Conservation (phyloP, 129 eudicot species). For the Pseudognaphalium luteoalbum region DNA sequence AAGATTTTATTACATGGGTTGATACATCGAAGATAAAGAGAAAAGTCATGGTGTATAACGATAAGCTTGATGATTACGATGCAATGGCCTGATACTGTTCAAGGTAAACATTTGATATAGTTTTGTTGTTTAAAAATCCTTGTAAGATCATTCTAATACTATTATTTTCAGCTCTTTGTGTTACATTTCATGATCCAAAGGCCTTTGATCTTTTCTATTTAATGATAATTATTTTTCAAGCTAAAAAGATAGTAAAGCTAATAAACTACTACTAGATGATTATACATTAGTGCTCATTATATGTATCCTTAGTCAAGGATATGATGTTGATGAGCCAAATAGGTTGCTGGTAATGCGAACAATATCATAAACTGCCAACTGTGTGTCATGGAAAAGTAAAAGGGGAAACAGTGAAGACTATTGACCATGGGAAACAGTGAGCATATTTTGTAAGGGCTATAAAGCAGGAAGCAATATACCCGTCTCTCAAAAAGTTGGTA, state of each 20-base stretch:
- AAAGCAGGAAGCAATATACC: constrained; percentile 37
- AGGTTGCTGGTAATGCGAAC: constrained; percentile 32
- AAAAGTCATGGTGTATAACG: constrained; percentile 80
- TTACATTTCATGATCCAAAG: not conserved
- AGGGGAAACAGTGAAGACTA: too few species aligned
- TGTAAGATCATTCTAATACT: not conserved
- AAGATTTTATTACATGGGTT: constrained; percentile 94
- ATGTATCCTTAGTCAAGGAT: constrained; percentile 42
- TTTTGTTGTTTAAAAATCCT: not conserved
- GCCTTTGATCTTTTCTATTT: not conserved
- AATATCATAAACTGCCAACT: not conserved
- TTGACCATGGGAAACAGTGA: not conserved
- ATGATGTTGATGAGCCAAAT: constrained; percentile 35
- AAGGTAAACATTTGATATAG: not conserved
- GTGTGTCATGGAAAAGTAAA: too few species aligned
- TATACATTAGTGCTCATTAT: constrained; percentile 7
- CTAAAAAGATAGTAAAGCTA: constrained; percentile 1
- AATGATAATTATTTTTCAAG: not conserved
- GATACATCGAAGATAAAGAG: constrained; percentile 91
- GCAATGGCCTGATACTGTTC: constrained; percentile 52
- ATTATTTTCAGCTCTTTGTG: not conserved
- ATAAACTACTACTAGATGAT: not conserved
- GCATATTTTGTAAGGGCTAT: constrained; percentile 12
- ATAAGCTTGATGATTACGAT: constrained; percentile 89
- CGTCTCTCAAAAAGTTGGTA: constrained; percentile 91